phyloP scores from a whole-genome alignment of 768 basidiomycete genomes.

The Suillus bovinus region DNA sequence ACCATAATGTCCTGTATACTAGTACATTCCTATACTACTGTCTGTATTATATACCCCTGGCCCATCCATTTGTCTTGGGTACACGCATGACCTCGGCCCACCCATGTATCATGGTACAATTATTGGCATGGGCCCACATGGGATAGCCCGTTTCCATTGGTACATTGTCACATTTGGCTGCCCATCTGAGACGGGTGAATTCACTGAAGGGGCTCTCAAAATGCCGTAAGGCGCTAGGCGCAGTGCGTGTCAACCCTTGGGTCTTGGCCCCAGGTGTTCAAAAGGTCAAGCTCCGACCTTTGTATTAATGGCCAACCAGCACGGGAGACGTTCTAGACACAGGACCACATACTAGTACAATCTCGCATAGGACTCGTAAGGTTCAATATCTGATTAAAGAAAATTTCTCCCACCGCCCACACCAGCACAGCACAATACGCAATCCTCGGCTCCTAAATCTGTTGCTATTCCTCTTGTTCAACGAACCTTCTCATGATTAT shows the following conservation, averaged over 20 bases:
- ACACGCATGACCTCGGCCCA: no score
- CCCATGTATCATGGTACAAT: no score
- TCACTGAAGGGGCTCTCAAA: no score
- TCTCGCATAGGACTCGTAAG: not conserved
- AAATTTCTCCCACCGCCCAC: not conserved
- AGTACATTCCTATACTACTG: no score
- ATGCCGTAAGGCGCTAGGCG: not conserved
- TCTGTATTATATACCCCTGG: no score
- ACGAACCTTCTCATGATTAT: not conserved
- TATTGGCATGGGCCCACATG: no score
- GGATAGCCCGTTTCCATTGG: no score
- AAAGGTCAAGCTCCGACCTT: not conserved
- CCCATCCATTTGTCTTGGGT: no score
- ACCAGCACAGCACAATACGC: not conserved
- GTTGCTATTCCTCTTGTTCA: not conserved
- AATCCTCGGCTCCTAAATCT: not conserved
- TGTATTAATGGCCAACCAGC: not conserved
- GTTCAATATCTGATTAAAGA: not conserved
- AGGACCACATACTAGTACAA: not conserved
- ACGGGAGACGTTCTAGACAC: not conserved
- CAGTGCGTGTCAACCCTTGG: not conserved
- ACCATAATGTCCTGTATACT: no score
- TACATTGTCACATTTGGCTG: no score
- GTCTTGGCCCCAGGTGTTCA: not conserved
- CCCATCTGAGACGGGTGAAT: no score